Evolutionary conservation across 441 rosid species (phyloP).

Genomic region (Populus hybrid): DNA sequence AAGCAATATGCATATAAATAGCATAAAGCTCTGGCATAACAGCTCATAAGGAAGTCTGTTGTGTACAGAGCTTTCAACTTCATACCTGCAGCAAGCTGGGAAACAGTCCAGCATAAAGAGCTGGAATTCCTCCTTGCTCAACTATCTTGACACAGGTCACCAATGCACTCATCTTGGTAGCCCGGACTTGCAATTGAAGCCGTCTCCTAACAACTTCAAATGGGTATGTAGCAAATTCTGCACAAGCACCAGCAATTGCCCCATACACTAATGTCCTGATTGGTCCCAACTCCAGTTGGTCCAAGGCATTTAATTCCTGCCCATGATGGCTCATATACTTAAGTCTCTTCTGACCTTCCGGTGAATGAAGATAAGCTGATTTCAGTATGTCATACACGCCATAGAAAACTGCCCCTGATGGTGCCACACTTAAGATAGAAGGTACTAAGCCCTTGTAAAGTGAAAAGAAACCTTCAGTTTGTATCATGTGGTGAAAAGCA

Average conservation of each 20-base stretch:
- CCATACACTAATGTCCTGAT: slow-evolving; percentile 69
- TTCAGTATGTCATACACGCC: slow-evolving; percentile 75
- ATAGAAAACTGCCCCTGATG: slow-evolving; percentile 77
- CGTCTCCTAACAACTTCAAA: slow-evolving; percentile 79
- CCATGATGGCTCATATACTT: slow-evolving; percentile 53
- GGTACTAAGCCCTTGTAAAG: slow-evolving; percentile 84
- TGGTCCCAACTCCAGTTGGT: slow-evolving; percentile 74
- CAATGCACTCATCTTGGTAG: slow-evolving; percentile 52
- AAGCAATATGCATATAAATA: no score
- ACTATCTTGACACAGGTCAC: slow-evolving; percentile 53
- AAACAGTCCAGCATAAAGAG: slow-evolving; percentile 76
- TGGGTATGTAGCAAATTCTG: slow-evolving; percentile 79
- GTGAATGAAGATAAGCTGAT: slow-evolving; percentile 68
- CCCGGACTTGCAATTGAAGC: slow-evolving; percentile 66
- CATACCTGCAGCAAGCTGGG: slow-evolving; percentile 84
- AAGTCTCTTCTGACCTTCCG: slow-evolving; percentile 59
- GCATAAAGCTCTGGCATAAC: background rate
- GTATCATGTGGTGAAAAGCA: slow-evolving; percentile 58
- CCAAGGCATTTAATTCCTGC: slow-evolving; percentile 61
- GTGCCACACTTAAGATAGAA: slow-evolving; percentile 68
- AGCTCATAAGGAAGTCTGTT: background rate
- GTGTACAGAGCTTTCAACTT: background rate
- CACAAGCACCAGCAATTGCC: slow-evolving; percentile 80
- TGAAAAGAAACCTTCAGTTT: slow-evolving; percentile 74
- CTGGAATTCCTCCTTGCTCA: slow-evolving; percentile 66